Conservation (phyloP, 208 protist genomes). For the Hexamita inflata region DNA sequence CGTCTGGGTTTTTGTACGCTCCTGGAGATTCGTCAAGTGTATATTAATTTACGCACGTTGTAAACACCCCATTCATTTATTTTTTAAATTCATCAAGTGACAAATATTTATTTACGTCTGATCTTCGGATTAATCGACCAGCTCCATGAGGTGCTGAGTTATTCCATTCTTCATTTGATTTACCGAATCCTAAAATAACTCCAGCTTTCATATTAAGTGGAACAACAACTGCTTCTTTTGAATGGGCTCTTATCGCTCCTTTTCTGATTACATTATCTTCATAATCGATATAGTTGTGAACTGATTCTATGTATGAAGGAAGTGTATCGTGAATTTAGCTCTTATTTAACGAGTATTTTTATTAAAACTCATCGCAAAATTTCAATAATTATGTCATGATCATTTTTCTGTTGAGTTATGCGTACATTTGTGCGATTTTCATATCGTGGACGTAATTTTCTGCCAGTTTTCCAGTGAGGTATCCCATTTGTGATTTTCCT, state of each 20-base stretch:
- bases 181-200: constrained; percentile 9
- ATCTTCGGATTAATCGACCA: constrained; percentile 1
- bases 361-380: no score
- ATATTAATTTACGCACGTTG: constrained; percentile 13
- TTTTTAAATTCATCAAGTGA: background rate
- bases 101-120: background rate
- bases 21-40: constrained; percentile 29
- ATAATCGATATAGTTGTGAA: constrained; percentile 35
- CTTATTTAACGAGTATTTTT: no score
- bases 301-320: constrained; percentile 26
- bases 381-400: no score
- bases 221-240: constrained; percentile 13
- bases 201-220: constrained; percentile 33
- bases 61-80: constrained; percentile 22
- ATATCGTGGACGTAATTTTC: no score
- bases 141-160: constrained; percentile 34
- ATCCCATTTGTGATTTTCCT: no score
- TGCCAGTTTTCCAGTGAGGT: no score
- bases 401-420: no score
- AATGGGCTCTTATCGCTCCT: constrained; percentile 27
- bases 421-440: no score
- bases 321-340: no score
- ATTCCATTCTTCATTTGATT: constrained; percentile 30
- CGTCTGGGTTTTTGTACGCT: no score
- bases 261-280: constrained; percentile 27